These are phyloP conservation scores for Lycium ferocissimum DNA, from an alignment of 257 asterid genomes.

Conservation along the genomic window DNA sequence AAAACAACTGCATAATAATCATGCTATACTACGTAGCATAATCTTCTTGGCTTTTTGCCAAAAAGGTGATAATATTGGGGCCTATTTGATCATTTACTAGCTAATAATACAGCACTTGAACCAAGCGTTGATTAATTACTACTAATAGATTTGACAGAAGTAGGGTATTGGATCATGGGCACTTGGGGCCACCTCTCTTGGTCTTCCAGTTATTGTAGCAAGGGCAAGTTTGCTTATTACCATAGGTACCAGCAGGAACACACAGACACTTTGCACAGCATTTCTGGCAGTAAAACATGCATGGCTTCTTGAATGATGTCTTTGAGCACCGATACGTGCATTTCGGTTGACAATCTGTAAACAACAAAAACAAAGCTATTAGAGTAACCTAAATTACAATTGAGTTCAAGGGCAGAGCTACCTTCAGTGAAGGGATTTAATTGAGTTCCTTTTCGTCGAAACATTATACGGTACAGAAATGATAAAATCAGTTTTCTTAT, in stretches of 20 bases:
- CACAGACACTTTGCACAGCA: constrained; percentile 28
- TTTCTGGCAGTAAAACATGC: constrained; percentile 33
- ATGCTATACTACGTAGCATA: background rate
- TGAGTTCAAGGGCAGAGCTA: no score
- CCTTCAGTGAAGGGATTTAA: no score
- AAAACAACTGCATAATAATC: background rate
- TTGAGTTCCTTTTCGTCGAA: no score
- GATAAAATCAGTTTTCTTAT: no score
- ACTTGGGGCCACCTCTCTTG: constrained; percentile 34
- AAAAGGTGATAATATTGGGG: background rate
- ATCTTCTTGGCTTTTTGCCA: background rate
- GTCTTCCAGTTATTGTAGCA: constrained; percentile 37
- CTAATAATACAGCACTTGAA: background rate
- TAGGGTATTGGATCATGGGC: constrained; percentile 22
- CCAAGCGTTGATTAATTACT: constrained; percentile 2
- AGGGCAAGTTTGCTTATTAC: constrained; percentile 31
- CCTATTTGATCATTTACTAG: background rate
- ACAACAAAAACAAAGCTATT: background rate
- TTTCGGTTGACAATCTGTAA: constrained; percentile 27
- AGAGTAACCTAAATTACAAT: background rate
- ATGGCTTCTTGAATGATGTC: constrained; percentile 26
- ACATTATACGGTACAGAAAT: no score
- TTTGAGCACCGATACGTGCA: constrained; percentile 22
- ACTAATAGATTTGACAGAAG: constrained; percentile 12
- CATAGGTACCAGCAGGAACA: constrained; percentile 33